phyloP scores from a whole-genome alignment of 805 yeast species.

The Myxozyma melibiosi region DNA sequence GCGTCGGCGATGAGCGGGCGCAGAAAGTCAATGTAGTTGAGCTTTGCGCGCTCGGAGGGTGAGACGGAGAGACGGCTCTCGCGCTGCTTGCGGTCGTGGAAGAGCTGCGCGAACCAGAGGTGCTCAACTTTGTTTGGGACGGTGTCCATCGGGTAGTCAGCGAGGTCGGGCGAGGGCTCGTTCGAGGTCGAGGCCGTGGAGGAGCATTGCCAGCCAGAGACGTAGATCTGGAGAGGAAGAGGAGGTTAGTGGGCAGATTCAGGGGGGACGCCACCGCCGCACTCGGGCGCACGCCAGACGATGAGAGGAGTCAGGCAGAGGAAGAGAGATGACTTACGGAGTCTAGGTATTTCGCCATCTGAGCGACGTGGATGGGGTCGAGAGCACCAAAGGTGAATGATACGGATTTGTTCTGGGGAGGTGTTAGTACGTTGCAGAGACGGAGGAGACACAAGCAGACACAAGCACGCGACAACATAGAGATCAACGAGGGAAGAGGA shows the following conservation, averaged over 20 bases:
- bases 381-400: slow-evolving; percentile 97
- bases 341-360: slow-evolving; percentile 65
- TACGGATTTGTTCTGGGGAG: slow-evolving; percentile 58
- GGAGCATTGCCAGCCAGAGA: slow-evolving; percentile 98
- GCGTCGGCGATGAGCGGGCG: slow-evolving; percentile 97
- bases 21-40: slow-evolving; percentile 79
- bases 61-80: slow-evolving; percentile 70
- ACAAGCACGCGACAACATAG: background rate
- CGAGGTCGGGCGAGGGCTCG: slow-evolving; percentile 97
- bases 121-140: slow-evolving; percentile 98
- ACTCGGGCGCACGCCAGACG: background rate
- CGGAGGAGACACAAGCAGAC: too few species aligned
- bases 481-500: background rate
- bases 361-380: slow-evolving; percentile 94
- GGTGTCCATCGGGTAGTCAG: slow-evolving; percentile 98
- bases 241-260: background rate
- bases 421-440: background rate
- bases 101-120: slow-evolving; percentile 91
- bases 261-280: slow-evolving; percentile 19
- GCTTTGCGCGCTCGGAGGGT: slow-evolving; percentile 65
- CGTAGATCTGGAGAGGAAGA: slow-evolving; percentile 56
- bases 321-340: slow-evolving; percentile 10
- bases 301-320: background rate
- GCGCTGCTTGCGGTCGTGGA: slow-evolving; percentile 96
- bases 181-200: slow-evolving; percentile 96